Conservation (phyloP, 2,329 filamentous ascomycete species). For the Pestalotiopsis sp. region DNA sequence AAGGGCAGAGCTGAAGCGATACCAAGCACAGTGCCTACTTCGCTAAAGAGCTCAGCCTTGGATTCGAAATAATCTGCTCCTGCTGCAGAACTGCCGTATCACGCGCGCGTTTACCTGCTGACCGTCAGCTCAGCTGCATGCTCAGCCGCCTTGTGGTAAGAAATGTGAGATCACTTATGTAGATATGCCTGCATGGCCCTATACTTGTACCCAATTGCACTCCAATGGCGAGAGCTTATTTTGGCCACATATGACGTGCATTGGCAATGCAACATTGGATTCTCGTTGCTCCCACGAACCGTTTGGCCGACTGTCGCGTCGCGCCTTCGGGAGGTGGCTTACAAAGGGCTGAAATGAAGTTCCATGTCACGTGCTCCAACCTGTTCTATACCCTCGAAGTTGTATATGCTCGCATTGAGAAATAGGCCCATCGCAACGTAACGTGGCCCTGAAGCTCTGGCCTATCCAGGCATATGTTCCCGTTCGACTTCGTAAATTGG, state of each 20-base stretch:
- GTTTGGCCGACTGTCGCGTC: background rate
- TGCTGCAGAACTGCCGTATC: background rate
- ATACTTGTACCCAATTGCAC: background rate
- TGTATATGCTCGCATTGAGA: background rate
- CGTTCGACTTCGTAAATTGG: background rate
- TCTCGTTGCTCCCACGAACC: background rate
- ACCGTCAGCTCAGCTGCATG: background rate
- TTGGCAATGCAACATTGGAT: background rate
- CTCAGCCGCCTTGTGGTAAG: background rate
- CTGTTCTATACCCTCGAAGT: background rate
- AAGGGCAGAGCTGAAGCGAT: background rate
- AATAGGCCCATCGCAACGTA: background rate
- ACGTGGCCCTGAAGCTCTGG: background rate
- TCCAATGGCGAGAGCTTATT: background rate
- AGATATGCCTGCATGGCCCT: background rate
- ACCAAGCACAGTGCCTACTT: background rate
- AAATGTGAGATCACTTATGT: background rate
- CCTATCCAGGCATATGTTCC: background rate
- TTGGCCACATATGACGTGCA: background rate
- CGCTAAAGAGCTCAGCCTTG: background rate
- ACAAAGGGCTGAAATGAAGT: background rate
- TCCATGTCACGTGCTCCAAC: background rate
- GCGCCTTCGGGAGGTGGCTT: background rate
- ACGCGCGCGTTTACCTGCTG: background rate
- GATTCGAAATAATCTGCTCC: background rate